Base-by-base conservation (phyloP, 2,329 filamentous ascomycete species). In the Exophiala viscosa region DNA sequence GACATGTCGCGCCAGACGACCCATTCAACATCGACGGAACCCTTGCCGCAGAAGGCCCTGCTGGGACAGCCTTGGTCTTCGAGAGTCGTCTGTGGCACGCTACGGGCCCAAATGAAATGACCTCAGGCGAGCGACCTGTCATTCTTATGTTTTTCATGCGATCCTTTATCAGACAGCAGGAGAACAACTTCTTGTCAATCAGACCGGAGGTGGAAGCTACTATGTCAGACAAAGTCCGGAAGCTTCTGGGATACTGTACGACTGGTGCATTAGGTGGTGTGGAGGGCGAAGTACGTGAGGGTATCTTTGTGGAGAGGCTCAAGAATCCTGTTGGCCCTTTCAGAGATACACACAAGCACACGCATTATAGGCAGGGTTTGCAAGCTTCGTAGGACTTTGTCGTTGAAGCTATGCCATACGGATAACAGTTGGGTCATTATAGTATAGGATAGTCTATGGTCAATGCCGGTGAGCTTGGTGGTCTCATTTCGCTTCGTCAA, bases 81-180 rank as follows among this genome's bases (percentile, higher is more conserved):
- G 54, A 57, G 34, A 57, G 50, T 34, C 34, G 50, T 11, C 42
- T 54, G 10, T 57, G 51, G 54, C 51, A 57, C 46, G 50, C 50
- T 13, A 57, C 54, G 9, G 54, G 54, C 5, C 36, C 51, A 6
- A 58, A 58, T 48, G 53, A 46, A 9, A 59, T 57, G 7, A 56
- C 52, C 9, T 31, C 40, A 3, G 59, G 58, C 28, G 63, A 64
- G 39, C 46, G 62, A 3, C 63, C 64, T 2, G 63, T 61, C 15
- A 63, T 67, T 42, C 54, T 67, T 14, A 59, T 64, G 49, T 66
- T 66, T 50, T 69, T 67, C 57, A 65, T 66, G 60, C 59, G 66
- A 2, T 62, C 60, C 5, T 67, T 62, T 33, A 60, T 68, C n/a
- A 57, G 66, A 2, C 62, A 62, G 48, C 64, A 66, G 44, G 66